Base-by-base conservation (phyloP, 768 basidiomycete genomes). In the Termitomyces heimii region DNA sequence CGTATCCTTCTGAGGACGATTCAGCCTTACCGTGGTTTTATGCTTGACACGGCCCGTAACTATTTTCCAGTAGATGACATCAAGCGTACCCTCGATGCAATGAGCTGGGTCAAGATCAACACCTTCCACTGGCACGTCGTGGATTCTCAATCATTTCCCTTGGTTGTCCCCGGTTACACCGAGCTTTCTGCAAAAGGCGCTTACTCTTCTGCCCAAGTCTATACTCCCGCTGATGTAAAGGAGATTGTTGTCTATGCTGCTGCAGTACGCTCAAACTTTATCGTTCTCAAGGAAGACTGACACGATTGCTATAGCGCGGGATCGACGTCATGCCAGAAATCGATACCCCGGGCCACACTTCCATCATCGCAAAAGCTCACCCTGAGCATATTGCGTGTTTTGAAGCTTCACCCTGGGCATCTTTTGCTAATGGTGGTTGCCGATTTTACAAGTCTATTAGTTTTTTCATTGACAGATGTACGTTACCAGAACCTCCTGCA, bases 61-160 rank as follows among this genome's bases (percentile, higher is more conserved):
- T 94, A 73, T 71, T 86, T 83, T 72, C 80, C 85, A 9, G 79
- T 85, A 4, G 57, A 72, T 5, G 86, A 85, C 64, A 82, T 89
- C 68, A 75, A 82, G 64, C 80, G 85, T 54, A 86, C 84, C 0
- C 70, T 94, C 31, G 86, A 91, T 60, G 84, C 87, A 6, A 90
- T 91, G 87, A 83, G 83, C 65, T 83, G 82, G 80, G 83, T 84
- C 61, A 93, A 89, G 83, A 79, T 90, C 49, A 92, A 85, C 68
- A 82, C 81, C 1, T 81, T 94, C 63, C 89, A 94, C 61, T 94
- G 91, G 92, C 92, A 94, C 65, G 76, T 91, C 56, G 83, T 84
- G 35, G 92, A 94, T 70, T 83, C 84, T 54, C 89, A 94, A 64
- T 85, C 83, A 35, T 94, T 89, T 74, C 91, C 92, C 1, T 75